Evolutionary conservation across 805 yeast genomes (phyloP), one percentile per base, ranked within the genome.

Genomic region (Lipomyces starkeyi): DNA sequence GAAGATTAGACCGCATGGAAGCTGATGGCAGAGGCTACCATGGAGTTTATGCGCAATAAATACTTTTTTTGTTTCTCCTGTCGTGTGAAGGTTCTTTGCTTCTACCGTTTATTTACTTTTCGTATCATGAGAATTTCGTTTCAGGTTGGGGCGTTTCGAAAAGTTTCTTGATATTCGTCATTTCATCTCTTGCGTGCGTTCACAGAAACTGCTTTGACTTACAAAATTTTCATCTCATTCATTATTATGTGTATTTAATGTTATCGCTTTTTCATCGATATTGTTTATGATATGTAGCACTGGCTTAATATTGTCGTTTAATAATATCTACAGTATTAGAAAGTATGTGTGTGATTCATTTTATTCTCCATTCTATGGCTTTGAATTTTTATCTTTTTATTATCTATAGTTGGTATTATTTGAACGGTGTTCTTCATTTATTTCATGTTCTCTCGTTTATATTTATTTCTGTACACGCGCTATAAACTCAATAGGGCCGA

Each of bases 1-100:
- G 86, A 17, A 82, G 85, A 66, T 73, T 85, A 52, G 88, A 86
- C 73, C 78, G 86, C 32, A 76, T 86, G 65, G 88, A 86, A 37
- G 80, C 87, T 17, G 82, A 79, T 61, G 73, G 85, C 9, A 77
- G 80, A 67, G 82, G 80, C 20, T 78, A 77, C 70, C 82, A 81
- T 65, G 84, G 83, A 3, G 81, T 78, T 22, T 79, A 78, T 65
- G 80, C 81, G 59, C 81, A 78, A 70, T 78, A 78, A 72, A 27
- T 17, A 8, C 25, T 14, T 62, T 22, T 3, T 14, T 13, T 60
- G n/a, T 37, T 62, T 37, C 17, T 20, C 11, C 56, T 53, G 34
- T 54, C 65, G 22, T 54, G 27, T 32, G 54, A 63, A n/a, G 34
- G 25, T 43, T 37, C 66, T 20, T 27, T 66, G 64, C 47, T 62